Evolutionary conservation across 1,284 basidiomycete genomes (phyloP), one percentile per base, ranked within the genome.

Genomic region (Rhodotorula sp.): DNA sequence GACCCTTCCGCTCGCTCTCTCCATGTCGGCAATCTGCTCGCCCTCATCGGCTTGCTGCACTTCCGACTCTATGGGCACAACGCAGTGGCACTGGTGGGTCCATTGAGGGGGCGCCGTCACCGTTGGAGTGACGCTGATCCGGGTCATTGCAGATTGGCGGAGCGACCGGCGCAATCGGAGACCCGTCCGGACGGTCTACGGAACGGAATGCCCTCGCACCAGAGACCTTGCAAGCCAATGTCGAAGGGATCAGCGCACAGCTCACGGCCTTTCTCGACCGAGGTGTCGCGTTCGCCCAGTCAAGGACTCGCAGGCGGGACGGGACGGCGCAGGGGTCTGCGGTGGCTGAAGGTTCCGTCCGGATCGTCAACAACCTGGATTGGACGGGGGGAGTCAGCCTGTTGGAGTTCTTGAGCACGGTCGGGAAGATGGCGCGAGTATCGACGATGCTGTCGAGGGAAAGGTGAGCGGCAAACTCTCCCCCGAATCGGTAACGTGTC

Each of bases 141-240:
- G 17, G 22, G 0, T 1, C 0, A 3, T 17, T n/a, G 4, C 77
- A 97, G 94, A 90, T 97, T 79, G 95, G 95, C 48, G 95, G 95
- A 0, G 95, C 93, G 2, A 98, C 96, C 0, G 96, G 94, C 4
- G 86, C 90, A n/a, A 90, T 99, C 46, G 96, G 96, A 12, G 96
- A 99, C 79, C 96, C 96, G 3, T 94, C 93, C 1, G 96, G 96
- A 1, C 86, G 95, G 44, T 85, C 86, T 3, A 88, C 88, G 0
- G 96, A 97, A 80, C 87, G 96, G 24, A 86, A 88, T 66, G 84
- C 88, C 1, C 86, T 93, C 8, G 84, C 87, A 54, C 79, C 81
- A 15, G 81, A 84, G 4, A 84, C 86, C 54, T 86, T 95, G 3
- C 83, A 87, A 46, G 72, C 81, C 58, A 98, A 99, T 78, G 87